A percentile compares a stretch with the other conserved stretches of the same genome.
Conservation (phyloP, 768 basidiomycete species). For the Boletus vermiculosoides region DNA sequence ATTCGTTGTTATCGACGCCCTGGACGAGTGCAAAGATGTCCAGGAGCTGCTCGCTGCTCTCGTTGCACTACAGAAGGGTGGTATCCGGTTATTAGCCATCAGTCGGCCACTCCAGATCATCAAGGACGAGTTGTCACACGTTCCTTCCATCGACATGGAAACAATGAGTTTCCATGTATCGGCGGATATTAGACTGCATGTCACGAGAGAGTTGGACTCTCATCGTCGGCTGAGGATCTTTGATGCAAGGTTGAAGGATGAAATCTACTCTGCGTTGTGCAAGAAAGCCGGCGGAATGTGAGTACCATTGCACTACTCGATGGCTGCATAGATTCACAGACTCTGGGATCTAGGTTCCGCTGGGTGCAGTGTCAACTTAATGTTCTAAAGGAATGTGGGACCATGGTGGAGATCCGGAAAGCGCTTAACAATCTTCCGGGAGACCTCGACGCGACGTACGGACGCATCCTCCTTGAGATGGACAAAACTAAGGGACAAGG, state of each 20-base stretch:
- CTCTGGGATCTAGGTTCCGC: conserved; percentile 1
- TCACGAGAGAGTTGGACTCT: conserved; percentile 4
- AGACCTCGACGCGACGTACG: conserved; percentile 2
- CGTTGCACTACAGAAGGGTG: background rate
- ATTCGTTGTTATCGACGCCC: conserved; percentile 8
- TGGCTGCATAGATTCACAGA: background rate
- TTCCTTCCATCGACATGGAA: conserved; percentile 5
- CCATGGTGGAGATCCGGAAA: background rate
- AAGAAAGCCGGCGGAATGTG: conserved; percentile 12
- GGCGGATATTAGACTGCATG: conserved; percentile 1
- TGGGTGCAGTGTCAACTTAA: conserved; percentile 12
- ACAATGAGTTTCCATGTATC: background rate
- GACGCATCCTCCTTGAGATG: background rate
- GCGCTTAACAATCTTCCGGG: conserved; percentile 1
- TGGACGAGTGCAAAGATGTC: conserved; percentile 14
- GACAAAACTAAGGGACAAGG: background rate
- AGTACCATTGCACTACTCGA: background rate
- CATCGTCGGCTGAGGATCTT: conserved; percentile 2
- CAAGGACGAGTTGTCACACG: background rate
- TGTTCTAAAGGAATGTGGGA: background rate
- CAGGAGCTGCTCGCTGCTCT: background rate
- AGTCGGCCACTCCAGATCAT: conserved; percentile 9
- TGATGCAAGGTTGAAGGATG: background rate
- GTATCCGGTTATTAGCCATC: conserved; percentile 3
- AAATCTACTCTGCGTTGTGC: background rate